These are phyloP conservation scores for Elongisporangium prolatum DNA, from an alignment of 352 stramenopile species.

Conservation along the genomic window DNA sequence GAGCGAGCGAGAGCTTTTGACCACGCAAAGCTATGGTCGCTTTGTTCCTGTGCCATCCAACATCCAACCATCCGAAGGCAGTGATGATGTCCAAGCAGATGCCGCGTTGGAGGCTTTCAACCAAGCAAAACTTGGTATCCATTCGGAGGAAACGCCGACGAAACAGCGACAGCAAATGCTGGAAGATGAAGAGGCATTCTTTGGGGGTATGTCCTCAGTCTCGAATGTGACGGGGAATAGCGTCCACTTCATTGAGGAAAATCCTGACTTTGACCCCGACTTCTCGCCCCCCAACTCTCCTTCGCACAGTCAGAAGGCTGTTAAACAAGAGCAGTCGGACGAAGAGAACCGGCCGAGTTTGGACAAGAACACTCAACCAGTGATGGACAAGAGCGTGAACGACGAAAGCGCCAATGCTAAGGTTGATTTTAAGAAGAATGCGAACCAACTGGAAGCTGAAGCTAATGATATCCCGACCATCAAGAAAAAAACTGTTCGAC, in stretches of 20 bases:
- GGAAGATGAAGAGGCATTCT: slow-evolving; percentile 21
- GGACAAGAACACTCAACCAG: too few relatives aligned
- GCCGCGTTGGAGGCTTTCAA: background rate
- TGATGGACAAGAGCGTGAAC: background rate
- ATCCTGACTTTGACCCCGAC: slow-evolving; percentile 30
- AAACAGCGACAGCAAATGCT: background rate
- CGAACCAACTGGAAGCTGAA: slow-evolving; percentile 20
- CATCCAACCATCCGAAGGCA: background rate
- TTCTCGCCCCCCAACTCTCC: slow-evolving; percentile 23
- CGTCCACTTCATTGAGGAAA: slow-evolving; percentile 60
- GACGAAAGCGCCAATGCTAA: background rate
- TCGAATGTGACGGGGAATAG: slow-evolving; percentile 51
- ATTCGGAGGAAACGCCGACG: background rate
- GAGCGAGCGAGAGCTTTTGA: slow-evolving; percentile 17
- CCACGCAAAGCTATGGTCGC: slow-evolving; percentile 35
- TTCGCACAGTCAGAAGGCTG: background rate
- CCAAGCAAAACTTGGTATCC: background rate
- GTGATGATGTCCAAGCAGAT: background rate
- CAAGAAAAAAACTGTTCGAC: background rate
- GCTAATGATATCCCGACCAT: slow-evolving; percentile 3
- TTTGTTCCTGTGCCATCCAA: slow-evolving; percentile 19
- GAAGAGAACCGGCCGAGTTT: background rate
- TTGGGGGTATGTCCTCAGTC: slow-evolving; percentile 70
- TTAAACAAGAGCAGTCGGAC: background rate
- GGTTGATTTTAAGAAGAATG: slow-evolving; percentile 9